Evolutionary conservation across 169 alveolate genomes (phyloP).

Genomic region (Plasmodium gonderi): DNA sequence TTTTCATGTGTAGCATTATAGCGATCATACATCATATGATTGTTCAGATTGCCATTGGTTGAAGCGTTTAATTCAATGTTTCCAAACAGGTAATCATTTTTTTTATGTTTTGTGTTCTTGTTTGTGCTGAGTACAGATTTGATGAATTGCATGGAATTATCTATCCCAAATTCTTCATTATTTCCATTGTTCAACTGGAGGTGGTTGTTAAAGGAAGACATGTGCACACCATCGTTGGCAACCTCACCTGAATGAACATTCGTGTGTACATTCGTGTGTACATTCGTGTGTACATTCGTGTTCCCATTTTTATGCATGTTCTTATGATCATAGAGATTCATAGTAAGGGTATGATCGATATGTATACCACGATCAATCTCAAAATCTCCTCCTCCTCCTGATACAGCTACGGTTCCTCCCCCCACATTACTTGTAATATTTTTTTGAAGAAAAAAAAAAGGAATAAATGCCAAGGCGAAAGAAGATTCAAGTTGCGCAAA

Average conservation of each 20-base stretch:
- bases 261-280: no score
- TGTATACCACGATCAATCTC: no score
- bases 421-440: neutral
- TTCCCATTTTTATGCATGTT: no score
- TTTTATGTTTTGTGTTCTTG: neutral
- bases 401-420: neutral
- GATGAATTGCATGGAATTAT: constrained; percentile 9
- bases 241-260: neutral
- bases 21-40: neutral
- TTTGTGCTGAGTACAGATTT: neutral
- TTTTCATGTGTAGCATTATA: neutral
- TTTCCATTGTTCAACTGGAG: neutral
- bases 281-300: no score
- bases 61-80: neutral
- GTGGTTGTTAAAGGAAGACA: no score
- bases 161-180: neutral
- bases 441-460: constrained; percentile 60
- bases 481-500: constrained; percentile 87
- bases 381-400: neutral
- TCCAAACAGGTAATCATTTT: neutral
- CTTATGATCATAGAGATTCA: no score
- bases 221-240: neutral
- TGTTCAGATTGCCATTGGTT: neutral
- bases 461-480: constrained; percentile 70
- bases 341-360: no score